phyloP scores from a whole-genome alignment of 176 grass and related monocot species.

The Oryza nivara region DNA sequence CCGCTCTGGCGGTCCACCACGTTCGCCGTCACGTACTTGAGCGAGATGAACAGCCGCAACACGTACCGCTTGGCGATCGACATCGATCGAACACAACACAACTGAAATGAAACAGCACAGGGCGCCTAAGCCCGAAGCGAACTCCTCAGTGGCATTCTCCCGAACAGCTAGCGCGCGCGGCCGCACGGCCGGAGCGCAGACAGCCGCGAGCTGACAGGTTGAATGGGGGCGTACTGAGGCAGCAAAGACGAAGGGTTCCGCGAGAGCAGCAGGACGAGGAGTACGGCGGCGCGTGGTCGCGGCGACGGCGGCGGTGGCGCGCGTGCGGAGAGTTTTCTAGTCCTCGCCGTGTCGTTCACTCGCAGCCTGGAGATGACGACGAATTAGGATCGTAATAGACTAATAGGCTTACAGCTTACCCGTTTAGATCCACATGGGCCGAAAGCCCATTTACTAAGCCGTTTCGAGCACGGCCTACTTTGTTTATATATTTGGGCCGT shows the following conservation, averaged over 20 bases:
- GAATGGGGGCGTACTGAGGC: no score
- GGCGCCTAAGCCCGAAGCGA: background rate
- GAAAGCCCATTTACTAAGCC: no score
- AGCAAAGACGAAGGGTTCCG: background rate
- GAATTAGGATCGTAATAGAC: no score
- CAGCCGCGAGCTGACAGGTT: background rate
- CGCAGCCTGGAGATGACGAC: background rate
- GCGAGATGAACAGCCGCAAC: conserved; percentile 91
- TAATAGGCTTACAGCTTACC: no score
- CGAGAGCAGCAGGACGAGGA: background rate
- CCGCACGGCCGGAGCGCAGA: background rate
- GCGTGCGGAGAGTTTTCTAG: background rate
- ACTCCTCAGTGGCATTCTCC: conserved; percentile 33
- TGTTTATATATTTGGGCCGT: no score
- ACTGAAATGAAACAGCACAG: no score
- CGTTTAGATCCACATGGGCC: no score
- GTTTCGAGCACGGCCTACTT: no score
- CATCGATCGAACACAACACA: background rate
- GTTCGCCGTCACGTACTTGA: conserved; percentile 97
- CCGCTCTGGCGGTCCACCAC: conserved; percentile 83
- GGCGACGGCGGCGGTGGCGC: background rate
- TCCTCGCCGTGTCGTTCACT: background rate
- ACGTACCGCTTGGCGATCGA: conserved; percentile 73
- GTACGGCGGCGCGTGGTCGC: background rate
- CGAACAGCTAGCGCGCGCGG: conserved; percentile 30